Evolutionary conservation across 805 yeast species (phyloP), one percentile per base, ranked within the genome.

Genomic region (Candida xyloterini): DNA sequence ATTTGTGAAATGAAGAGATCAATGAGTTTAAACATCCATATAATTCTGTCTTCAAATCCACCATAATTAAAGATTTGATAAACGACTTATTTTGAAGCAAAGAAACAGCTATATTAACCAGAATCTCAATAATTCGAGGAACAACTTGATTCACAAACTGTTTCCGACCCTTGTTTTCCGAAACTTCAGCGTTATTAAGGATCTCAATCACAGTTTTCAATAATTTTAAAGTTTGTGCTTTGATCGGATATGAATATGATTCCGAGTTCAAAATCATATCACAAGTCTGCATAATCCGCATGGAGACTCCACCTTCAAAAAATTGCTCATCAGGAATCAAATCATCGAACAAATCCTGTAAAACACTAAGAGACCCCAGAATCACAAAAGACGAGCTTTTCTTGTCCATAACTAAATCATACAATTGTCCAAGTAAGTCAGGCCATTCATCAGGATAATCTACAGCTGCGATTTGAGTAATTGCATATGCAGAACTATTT

Each of bases 401-500:
- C 8, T 59, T 52, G 25, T 60, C 58, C 7, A 45, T 46, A 5
- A 53, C 47, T n/a, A 43, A 13, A 1, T 54, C 55, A 51, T 78
- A 79, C 15, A 87, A 53, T 6, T 59, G 59, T 24, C 62, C 55
- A 40, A 85, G 56, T 33, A 90, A 65, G 15, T 70, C 73, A 0
- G 97, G 95, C 98, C 98, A 91, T 57, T 88, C 95, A 56, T 93
- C 98, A 0, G 99, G 99, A 55, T 77, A 91, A 55, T 91, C 99
- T 1, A 81, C 84, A 3, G 84, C 83, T 0, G 95, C 88, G 11
- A 91, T 85, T 53, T 85, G 95, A 5, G 84, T 84, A 13, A 89
- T 75, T 11, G 85, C 81, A 48, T 86, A 81, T 1, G 90, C 79
- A 2, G 84, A 76, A 35, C 84, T 73, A 22, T 71, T 73, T 43